Evolutionary conservation across 2,329 filamentous ascomycete genomes (phyloP), one percentile per base, ranked within the genome.

Genomic region (Verticillium zaregamsianum): DNA sequence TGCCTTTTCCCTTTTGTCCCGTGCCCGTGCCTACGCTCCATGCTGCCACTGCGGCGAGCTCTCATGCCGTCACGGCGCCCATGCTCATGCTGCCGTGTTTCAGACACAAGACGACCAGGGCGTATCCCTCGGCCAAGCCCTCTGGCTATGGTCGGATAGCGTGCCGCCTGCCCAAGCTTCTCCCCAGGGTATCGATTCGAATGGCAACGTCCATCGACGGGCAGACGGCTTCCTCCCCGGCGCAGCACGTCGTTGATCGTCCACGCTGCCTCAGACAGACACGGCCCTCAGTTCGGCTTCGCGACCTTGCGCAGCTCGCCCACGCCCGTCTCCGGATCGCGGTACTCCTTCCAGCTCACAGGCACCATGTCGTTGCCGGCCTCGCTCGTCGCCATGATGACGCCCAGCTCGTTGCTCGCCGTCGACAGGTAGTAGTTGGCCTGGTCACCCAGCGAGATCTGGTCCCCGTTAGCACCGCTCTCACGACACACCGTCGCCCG

Each of bases 391-490:
- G 94, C 95, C 87, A 98, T 91, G 45, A 99, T 91, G 62, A 98
- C 94, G 2, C 95, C 95, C 49, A 96, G 82, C 73, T 96, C 91
- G 75, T 99, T 98, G 67, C 87, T 87, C 32, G 93, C 92, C 1
- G 95, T 99, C 31, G 89, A 91, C n/a, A 96, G 83, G 74, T 97
- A 99, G 74, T 98, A 99, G 70, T 92, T 96, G 58, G 90, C 88
- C 78, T 98, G 93, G 73, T 99, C 95, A 40, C 95, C 95, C 15
- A 98, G 78, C 8, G 91, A 95, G 62, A 96, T 95, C 88, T 90
- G 58, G 32, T 11, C 32, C 60, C 58, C 15, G 35, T 62, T 20
- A 64, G 62, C 39, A 54, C 52, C 62, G 57, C 64, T 65, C 49
- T 58, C 45, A 17, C n/a, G 6, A 20, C 12, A 40, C 12, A 2